Evolutionary conservation across 1,284 basidiomycete genomes (phyloP).

Genomic region (Melampsora larici-populina): DNA sequence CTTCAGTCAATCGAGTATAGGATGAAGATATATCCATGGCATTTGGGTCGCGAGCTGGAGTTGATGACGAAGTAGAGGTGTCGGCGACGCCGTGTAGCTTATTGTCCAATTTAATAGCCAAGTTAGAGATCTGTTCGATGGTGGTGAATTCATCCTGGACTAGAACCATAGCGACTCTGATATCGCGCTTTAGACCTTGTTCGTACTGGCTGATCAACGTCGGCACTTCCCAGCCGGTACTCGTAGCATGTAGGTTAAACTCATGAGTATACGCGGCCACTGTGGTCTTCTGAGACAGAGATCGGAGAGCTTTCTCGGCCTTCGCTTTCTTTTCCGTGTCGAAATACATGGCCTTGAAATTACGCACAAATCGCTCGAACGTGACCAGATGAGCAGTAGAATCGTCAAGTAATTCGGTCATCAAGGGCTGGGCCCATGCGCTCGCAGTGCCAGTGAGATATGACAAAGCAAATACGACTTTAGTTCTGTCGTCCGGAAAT

Average conservation of each 20-base stretch:
- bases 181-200: not conserved
- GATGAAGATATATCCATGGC: not conserved
- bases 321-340: too few relatives aligned
- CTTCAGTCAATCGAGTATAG: too few relatives aligned
- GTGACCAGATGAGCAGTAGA: not conserved
- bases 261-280: conserved; percentile 16
- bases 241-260: not conserved
- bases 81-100: not conserved
- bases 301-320: too few relatives aligned
- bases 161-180: too few relatives aligned
- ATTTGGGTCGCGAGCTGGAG: not conserved
- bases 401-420: not conserved
- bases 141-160: too few relatives aligned
- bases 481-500: not conserved
- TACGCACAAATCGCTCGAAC: too few relatives aligned
- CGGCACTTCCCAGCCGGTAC: not conserved
- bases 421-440: not conserved
- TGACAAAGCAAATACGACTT: not conserved
- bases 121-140: too few relatives aligned
- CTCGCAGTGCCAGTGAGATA: not conserved
- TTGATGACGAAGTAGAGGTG: too few relatives aligned
- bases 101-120: not conserved
- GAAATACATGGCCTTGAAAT: too few relatives aligned
- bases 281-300: too few relatives aligned
- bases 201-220: not conserved